Percentiles rank a stretch among this genome's conserved stretches.
Evolutionary conservation across 352 stramenopile genomes (phyloP).

Genomic region (Aphanomyces invadans): DNA sequence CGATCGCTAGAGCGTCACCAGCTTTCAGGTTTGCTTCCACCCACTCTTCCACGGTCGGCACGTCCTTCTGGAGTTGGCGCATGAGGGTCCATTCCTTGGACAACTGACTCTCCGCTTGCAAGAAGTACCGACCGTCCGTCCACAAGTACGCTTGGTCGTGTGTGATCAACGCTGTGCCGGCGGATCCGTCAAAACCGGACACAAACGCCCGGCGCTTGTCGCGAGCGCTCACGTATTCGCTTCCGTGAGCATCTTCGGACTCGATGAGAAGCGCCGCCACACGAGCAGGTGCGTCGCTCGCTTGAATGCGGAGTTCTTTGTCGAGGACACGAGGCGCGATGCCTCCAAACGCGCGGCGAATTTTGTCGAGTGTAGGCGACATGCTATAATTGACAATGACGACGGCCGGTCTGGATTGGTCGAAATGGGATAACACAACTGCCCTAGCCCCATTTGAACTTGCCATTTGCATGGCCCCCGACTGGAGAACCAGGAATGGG

Average conservation of each 20-base stretch:
- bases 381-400: conserved; percentile 3
- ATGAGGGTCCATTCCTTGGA: conserved; percentile 93
- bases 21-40: conserved; percentile 53
- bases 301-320: conserved; percentile 4
- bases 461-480: background rate
- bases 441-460: background rate
- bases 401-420: background rate
- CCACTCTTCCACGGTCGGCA: conserved; percentile 87
- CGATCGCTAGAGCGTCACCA: conserved; percentile 86
- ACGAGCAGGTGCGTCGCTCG: background rate
- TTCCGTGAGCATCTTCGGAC: conserved; percentile 96
- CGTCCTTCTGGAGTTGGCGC: conserved; percentile 87
- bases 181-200: conserved; percentile 95
- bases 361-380: conserved; percentile 8
- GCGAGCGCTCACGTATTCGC: conserved; percentile 95
- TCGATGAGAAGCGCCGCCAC: conserved; percentile 92
- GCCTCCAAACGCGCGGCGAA: conserved; percentile 15
- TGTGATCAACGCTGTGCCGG: conserved; percentile 88
- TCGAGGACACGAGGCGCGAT: conserved; percentile 17
- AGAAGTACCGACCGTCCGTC: conserved; percentile 98
- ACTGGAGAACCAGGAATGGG: background rate
- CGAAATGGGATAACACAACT: background rate
- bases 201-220: conserved; percentile 95
- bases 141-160: conserved; percentile 88
- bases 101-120: conserved; percentile 94